Evolutionary conservation across 169 alveolate species (phyloP), one percentile per base, ranked within the genome.

Genomic region (Besnoitia besnoiti): DNA sequence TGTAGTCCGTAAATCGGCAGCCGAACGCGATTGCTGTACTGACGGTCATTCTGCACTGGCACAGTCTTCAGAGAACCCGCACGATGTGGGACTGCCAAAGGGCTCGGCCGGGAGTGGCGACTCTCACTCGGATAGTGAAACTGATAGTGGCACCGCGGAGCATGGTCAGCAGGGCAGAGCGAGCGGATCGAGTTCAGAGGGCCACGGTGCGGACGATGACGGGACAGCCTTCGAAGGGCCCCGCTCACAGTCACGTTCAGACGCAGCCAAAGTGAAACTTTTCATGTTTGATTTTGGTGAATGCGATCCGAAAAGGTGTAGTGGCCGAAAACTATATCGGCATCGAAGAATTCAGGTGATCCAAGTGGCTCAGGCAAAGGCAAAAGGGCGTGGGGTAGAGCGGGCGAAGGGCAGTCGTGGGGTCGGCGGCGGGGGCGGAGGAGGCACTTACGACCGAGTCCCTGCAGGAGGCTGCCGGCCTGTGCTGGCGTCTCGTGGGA

Each of bases 281-380:
- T 95, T 97, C 90, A 94, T 98, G 97, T 97, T 98, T 98, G 98
- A 98, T 94, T 98, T 98, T 91, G 98, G 97, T 67, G 99, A 98
- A 92, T 98, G 99, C 94, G 99, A 98, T 91, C 96, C 98, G 37
- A 97, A 98, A 93, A 96, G 97, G 80, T 98, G 99, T 93, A 97
- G 99, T 44, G 99, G 99, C 0, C 96, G 98, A 92, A 98, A 97
- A 90, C 94, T 98, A 87, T 95, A 97, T 82, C 95, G 98, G 59
- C 93, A 96, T 82, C 97, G 97, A 4, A 61, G 91, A 46, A 93
- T 97, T 37, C 51, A 91, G 85, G 95, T 95, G 30, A 89, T 97
- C 77, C 90, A 33, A 5, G 93, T 50, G 30, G 16, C 92, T 2
- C 73, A 79, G 0, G 37, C 46, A 37, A 62, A 37, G 39, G 40